phyloP scores from a whole-genome alignment of 805 yeast genomes.

The Candida easanensis region DNA sequence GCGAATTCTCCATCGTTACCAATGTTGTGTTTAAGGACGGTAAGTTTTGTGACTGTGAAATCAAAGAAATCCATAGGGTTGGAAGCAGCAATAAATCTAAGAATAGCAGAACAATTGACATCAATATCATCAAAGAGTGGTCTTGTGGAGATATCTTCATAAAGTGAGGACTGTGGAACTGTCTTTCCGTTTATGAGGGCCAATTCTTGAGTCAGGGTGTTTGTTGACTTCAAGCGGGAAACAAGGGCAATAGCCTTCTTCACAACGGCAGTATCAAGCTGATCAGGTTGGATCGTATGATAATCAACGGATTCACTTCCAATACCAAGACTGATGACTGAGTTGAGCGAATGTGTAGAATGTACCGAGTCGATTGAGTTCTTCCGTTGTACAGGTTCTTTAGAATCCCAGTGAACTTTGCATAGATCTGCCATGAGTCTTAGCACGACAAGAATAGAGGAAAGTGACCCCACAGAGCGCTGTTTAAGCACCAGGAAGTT shows the following conservation, averaged over 20 bases:
- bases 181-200: constrained; percentile 29
- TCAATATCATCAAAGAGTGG: constrained; percentile 35
- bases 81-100: constrained; percentile 48
- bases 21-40: constrained; percentile 33
- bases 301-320: constrained; percentile 33
- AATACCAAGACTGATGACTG: constrained; percentile 29
- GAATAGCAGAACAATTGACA: constrained; percentile 36
- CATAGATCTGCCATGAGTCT: constrained; percentile 39
- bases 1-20: constrained; percentile 36
- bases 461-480: constrained; percentile 27
- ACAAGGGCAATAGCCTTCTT: constrained; percentile 28
- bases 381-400: constrained; percentile 25
- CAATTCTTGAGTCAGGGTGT: constrained; percentile 30
- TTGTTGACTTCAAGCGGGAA: constrained; percentile 32
- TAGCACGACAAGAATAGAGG: constrained; percentile 36
- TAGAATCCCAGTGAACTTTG: constrained; percentile 38
- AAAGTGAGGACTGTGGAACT: constrained; percentile 14
- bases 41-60: constrained; percentile 31
- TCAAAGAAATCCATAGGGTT: constrained; percentile 43
- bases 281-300: constrained; percentile 33
- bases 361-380: constrained; percentile 22
- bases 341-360: constrained; percentile 20
- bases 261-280: constrained; percentile 28
- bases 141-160: constrained; percentile 21
- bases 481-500: constrained; percentile 27